Conservation (phyloP, 2,329 filamentous ascomycete genomes). For the Ascochyta fabae region DNA sequence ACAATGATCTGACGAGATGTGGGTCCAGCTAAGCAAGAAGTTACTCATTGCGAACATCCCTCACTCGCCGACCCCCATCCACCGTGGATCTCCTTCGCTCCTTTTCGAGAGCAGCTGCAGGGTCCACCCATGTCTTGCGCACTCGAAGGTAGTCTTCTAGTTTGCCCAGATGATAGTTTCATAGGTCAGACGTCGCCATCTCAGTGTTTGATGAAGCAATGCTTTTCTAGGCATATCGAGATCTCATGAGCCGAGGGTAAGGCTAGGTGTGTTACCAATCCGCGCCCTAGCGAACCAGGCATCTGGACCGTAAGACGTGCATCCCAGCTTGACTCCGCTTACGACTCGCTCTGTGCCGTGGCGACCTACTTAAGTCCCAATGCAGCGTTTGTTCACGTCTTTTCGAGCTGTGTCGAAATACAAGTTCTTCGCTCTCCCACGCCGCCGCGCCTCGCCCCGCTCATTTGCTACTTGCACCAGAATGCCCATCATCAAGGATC, state of each 20-base stretch:
- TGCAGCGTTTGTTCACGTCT: neutral
- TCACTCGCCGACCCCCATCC: too few relatives aligned
- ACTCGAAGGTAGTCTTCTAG: too few relatives aligned
- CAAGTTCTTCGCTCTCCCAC: neutral
- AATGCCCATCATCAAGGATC: neutral
- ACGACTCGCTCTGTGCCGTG: neutral
- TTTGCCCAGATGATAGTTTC: neutral
- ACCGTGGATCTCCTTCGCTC: too few relatives aligned
- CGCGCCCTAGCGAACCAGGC: neutral
- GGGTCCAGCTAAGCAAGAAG: too few relatives aligned
- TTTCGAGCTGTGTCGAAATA: neutral
- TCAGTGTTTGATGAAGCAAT: neutral
- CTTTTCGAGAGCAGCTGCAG: too few relatives aligned
- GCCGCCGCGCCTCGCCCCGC: neutral
- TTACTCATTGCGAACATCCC: too few relatives aligned
- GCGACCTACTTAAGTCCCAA: neutral
- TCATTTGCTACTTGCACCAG: neutral
- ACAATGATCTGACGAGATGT: too few relatives aligned
- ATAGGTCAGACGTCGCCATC: neutral
- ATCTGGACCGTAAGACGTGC: neutral
- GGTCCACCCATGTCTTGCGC: too few relatives aligned
- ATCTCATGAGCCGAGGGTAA: neutral
- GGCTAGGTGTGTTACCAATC: neutral
- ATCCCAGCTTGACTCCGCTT: neutral
- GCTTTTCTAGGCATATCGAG: neutral